Base-by-base conservation (phyloP, 192 early-diverging fungal species). In the Chytriomyces hyalinus region DNA sequence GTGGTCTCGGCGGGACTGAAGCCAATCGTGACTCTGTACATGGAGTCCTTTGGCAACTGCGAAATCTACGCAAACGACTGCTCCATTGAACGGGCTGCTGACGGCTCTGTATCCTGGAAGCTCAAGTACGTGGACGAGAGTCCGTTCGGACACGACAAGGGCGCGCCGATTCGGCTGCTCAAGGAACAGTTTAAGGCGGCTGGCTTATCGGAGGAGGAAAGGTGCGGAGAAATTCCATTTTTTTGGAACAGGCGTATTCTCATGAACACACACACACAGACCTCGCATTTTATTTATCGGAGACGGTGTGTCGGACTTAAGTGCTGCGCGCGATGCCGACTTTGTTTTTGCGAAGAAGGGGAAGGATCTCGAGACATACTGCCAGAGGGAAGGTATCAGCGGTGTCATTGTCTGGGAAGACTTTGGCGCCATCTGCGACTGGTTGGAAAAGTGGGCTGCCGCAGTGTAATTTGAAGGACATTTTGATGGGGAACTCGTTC, bases 261-360 rank as follows among this genome's bases (percentile, higher is more conserved):
- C 15, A 15, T 15, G 4, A 1, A 36, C n/a, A 51, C n/a, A 28
- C 36, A 36, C 49, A 13, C 22, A 71, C 28, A 76, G 71, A 75
- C 84, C 86, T 9, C 28, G 87, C 10, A 82, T 92, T 70, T 82
- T 94, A 5, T 94, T 94, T 78, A 88, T 91, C 53, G 93, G 93
- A 6, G 93, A 94, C 79, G 92, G 93, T 57, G 87, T 94, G 13
- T 90, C 88, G 3, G 93, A 94, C 75, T 83, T 94, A 26, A 89
- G 87, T 10, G 93, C 92, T 24, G 92, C 93, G 15, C 78, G 84
- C n/a, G 87, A 92, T 28, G 92, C 92, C 0, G 92, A 94, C 61
- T 59, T 92, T 20, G 79, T 94, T 36, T 93, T 94, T 82, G 92
- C 92, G 5, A 88, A 92, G 69, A 80, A 83, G 49, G 92, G 89